These are phyloP conservation scores for Schizochytrium sp. DNA, from an alignment of 108 stramenopile genomes.

Conservation along the genomic window DNA sequence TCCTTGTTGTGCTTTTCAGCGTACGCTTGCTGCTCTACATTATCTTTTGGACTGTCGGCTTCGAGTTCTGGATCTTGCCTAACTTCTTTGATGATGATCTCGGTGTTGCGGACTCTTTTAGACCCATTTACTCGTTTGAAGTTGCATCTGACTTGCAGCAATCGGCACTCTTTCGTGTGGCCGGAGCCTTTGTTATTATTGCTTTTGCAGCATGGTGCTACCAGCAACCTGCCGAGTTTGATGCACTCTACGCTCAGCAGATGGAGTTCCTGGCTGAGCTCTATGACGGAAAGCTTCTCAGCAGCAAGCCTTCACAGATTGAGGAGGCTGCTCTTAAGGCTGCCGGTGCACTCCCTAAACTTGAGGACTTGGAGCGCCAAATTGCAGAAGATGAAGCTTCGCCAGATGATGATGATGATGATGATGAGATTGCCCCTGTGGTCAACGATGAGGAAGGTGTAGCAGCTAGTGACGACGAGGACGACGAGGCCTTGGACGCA, in stretches of 20 bases:
- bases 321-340: constrained; percentile 97
- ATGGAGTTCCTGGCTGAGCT: constrained; percentile 97
- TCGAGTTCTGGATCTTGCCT: constrained; percentile 95
- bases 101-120: constrained; percentile 94
- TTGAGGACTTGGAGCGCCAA: constrained; percentile 92
- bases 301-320: constrained; percentile 88
- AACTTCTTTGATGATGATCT: constrained; percentile 96
- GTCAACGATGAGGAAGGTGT: constrained; percentile 79
- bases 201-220: constrained; percentile 97
- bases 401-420: constrained; percentile 76
- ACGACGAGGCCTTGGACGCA: constrained; percentile 63
- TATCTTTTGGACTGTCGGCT: constrained; percentile 92
- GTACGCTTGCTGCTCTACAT: constrained; percentile 89
- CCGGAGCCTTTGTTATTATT: constrained; percentile 88
- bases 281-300: constrained; percentile 95
- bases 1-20: constrained; percentile 89
- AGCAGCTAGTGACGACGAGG: constrained; percentile 69
- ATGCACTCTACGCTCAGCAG: constrained; percentile 93
- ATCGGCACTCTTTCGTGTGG: constrained; percentile 88
- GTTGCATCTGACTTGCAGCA: constrained; percentile 75
- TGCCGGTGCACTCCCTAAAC: constrained; percentile 86
- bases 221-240: constrained; percentile 98
- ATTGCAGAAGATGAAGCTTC: constrained; percentile 68
- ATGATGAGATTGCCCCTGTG: constrained; percentile 73
- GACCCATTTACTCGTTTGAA: constrained; percentile 88